These are phyloP conservation scores for Crassisporium funariophilum DNA, from an alignment of 768 basidiomycete genomes.

Conservation along the genomic window DNA sequence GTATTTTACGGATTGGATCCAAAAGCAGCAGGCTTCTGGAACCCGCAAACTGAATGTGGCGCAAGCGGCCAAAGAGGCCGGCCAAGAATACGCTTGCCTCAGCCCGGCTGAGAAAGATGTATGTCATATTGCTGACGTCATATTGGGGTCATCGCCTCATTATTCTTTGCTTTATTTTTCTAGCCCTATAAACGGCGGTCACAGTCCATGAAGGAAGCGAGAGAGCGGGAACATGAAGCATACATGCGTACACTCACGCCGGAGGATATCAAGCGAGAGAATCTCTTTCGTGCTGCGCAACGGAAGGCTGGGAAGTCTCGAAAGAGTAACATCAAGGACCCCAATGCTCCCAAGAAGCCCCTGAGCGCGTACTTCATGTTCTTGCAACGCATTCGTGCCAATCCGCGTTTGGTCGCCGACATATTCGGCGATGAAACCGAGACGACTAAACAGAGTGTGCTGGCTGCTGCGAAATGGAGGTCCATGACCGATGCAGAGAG, in stretches of 20 bases:
- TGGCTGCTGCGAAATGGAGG: constrained; percentile 92
- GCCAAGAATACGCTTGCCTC: constrained; percentile 83
- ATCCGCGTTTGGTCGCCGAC: constrained; percentile 69
- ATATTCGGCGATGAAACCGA: constrained; percentile 91
- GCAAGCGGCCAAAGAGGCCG: constrained; percentile 93
- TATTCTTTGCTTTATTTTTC: constrained; percentile 12
- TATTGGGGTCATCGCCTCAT: constrained; percentile 6
- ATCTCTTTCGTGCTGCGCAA: constrained; percentile 87
- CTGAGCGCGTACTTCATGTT: constrained; percentile 96
- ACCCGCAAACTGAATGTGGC: constrained; percentile 91
- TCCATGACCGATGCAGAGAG: constrained; percentile 92
- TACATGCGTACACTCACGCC: constrained; percentile 91
- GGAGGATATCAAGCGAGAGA: constrained; percentile 94
- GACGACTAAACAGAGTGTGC: constrained; percentile 92
- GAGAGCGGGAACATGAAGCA: constrained; percentile 77
- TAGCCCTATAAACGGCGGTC: constrained; percentile 88
- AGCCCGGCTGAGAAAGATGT: constrained; percentile 85
- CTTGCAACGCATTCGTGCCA: constrained; percentile 84
- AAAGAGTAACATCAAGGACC: constrained; percentile 94
- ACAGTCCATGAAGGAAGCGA: constrained; percentile 79
- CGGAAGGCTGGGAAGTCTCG: constrained; percentile 91
- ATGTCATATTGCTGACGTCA: constrained; percentile 38
- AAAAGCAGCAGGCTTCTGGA: constrained; percentile 77
- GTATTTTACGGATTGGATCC: constrained; percentile 95
- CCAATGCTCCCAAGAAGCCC: constrained; percentile 96